These are phyloP conservation scores for Singerocomus rubriflavus DNA, from an alignment of 1,284 basidiomycete species.

Conservation along the genomic window DNA sequence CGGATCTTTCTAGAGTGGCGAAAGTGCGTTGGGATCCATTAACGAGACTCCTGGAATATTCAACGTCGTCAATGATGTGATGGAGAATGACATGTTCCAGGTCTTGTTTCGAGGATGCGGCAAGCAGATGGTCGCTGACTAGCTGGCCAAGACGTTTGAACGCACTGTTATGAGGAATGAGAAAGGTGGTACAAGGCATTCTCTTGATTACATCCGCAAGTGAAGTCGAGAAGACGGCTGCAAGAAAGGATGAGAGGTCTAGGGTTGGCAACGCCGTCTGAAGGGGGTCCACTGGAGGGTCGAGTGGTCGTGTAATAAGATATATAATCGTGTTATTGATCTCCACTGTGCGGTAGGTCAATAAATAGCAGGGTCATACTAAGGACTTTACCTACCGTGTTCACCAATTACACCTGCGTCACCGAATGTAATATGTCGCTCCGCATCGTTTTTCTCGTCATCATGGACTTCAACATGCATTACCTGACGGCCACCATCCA, in stretches of 20 bases:
- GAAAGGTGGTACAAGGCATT: slow-evolving; percentile 73
- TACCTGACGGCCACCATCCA: slow-evolving; percentile 72
- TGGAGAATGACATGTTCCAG: slow-evolving; percentile 82
- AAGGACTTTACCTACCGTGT: slow-evolving; percentile 50
- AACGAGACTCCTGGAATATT: slow-evolving; percentile 66
- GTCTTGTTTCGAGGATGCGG: slow-evolving; percentile 72
- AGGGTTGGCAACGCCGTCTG: slow-evolving; percentile 81
- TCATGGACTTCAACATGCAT: slow-evolving; percentile 65
- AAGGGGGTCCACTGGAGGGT: slow-evolving; percentile 80
- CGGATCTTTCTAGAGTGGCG: slow-evolving; percentile 70
- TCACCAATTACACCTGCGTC: slow-evolving; percentile 80
- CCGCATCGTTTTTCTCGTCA: slow-evolving; percentile 42
- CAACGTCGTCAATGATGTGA: slow-evolving; percentile 76
- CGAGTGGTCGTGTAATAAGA: slow-evolving; percentile 80
- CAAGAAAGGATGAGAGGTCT: slow-evolving; percentile 86
- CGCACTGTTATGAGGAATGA: slow-evolving; percentile 87
- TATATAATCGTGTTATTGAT: slow-evolving; percentile 85
- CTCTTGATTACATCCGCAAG: slow-evolving; percentile 70
- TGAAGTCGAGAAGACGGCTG: slow-evolving; percentile 81
- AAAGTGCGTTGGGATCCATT: slow-evolving; percentile 68
- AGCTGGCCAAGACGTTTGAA: slow-evolving; percentile 84
- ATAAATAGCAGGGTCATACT: background rate
- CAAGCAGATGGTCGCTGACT: slow-evolving; percentile 84
- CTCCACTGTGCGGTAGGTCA: slow-evolving; percentile 47
- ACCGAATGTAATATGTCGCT: slow-evolving; percentile 74